Conservation (phyloP, 768 basidiomycete species). For the Tylopilus sp. region DNA sequence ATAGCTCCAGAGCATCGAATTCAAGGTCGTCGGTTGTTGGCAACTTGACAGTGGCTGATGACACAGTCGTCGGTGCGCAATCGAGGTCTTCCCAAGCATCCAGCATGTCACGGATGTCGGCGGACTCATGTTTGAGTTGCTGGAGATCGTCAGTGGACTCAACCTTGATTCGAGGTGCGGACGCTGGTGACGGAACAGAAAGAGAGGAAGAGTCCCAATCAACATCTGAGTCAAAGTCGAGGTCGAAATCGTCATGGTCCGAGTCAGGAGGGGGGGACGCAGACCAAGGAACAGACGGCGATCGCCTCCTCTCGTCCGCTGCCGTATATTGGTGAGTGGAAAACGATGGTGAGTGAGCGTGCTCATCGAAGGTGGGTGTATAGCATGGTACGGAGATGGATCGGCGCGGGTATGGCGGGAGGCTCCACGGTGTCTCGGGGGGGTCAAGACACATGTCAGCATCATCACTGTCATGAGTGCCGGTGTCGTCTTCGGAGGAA, state of each 20-base stretch:
- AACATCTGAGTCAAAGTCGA: slow-evolving; percentile 55
- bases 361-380: slow-evolving; percentile 43
- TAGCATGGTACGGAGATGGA: slow-evolving; percentile 57
- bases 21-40: slow-evolving; percentile 37
- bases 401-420: slow-evolving; percentile 55
- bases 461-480: slow-evolving; percentile 12
- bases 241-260: slow-evolving; percentile 43
- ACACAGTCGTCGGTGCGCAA: slow-evolving; percentile 24
- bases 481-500: slow-evolving; percentile 34
- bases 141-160: slow-evolving; percentile 26
- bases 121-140: slow-evolving; percentile 55
- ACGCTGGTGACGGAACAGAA: slow-evolving; percentile 20
- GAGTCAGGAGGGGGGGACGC: slow-evolving; percentile 73
- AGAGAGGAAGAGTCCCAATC: slow-evolving; percentile 54
- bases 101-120: slow-evolving; percentile 60
- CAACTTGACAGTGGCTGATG: slow-evolving; percentile 29
- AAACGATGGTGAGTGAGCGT: slow-evolving; percentile 29
- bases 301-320: slow-evolving; percentile 41
- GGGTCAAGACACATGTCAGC: slow-evolving; percentile 17
- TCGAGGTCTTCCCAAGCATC: slow-evolving; percentile 72
- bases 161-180: slow-evolving; percentile 18
- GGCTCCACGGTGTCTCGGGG: slow-evolving; percentile 43
- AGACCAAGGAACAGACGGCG: slow-evolving; percentile 55
- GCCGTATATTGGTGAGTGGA: slow-evolving; percentile 20
- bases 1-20: slow-evolving; percentile 40